Evolutionary conservation across 1,284 basidiomycete genomes (phyloP), one percentile per base, ranked within the genome.

Genomic region (Anthracocystis panici-leucophaei): DNA sequence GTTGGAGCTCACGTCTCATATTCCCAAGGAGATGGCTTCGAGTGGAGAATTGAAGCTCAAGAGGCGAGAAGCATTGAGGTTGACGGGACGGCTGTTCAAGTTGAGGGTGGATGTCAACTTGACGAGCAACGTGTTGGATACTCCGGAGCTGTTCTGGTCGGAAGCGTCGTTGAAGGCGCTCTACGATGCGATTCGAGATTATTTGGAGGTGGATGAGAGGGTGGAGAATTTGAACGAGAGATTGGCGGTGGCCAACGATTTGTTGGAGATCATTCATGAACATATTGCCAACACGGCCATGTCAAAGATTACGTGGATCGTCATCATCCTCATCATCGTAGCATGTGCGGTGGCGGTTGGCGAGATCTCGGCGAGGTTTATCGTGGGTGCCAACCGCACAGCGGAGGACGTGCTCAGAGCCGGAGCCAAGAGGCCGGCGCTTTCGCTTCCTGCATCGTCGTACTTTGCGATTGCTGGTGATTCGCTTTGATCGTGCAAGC

Each of bases 81-180:
- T 97, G 58, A 97, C 94, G 0, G 93, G 95, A 0, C 88, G 91
- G 23, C 86, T 97, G 53, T 98, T 97, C 89, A 93, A 92, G 83
- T 87, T 97, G 31, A 89, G 94, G 3, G 90, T 93, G 62, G 94
- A 97, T 78, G 91, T 97, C 25, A 97, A 96, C 81, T 87, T 98
- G 6, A 93, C 95, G 9, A 92, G 92, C 31, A 96, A 96, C 80
- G 93, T 98, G n/a, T 88, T 97, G 29, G 75, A 97, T 83, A 92
- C 94, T 4, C 95, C 95, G 0, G 94, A 96, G 82, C 87, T 97
- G 51, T 98, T 98, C 86, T 97, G 95, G 95, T 92, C 91, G 58
- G 95, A 97, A 84, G 94, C 94, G 12, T 93, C 91, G 74, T 86
- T 97, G 80, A 92, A 93, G 82, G 92, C 91, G 51, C 86, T 97